Percentiles rank a stretch among this genome's conserved stretches.
phyloP scores from a whole-genome alignment of 2,329 filamentous ascomycete genomes.

The Clonostachys byssicola region DNA sequence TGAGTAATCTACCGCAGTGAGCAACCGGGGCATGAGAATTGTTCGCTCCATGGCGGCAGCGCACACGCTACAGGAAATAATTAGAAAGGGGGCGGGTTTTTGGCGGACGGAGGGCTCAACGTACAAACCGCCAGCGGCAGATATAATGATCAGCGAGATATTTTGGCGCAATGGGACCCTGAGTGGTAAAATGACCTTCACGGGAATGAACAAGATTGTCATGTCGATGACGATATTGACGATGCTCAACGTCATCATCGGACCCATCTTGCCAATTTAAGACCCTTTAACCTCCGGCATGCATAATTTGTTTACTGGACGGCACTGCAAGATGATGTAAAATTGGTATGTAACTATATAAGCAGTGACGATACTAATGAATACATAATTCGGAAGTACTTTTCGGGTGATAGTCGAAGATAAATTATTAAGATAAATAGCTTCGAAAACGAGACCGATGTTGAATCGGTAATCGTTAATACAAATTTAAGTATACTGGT shows the following conservation, averaged over 20 bases:
- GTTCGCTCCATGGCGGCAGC: conserved; percentile 18
- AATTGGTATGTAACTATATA: conserved; percentile 33
- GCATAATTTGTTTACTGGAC: conserved; percentile 34
- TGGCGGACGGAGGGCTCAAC: neutral
- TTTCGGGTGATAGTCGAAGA: conserved; percentile 28
- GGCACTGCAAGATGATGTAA: conserved; percentile 33
- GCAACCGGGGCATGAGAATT: conserved; percentile 13
- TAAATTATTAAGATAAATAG: conserved; percentile 40
- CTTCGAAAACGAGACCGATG: conserved; percentile 32
- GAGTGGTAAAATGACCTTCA: conserved; percentile 35
- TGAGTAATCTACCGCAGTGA: conserved; percentile 14
- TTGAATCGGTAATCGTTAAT: conserved; percentile 25
- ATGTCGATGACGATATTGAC: conserved; percentile 41
- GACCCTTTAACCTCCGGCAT: conserved; percentile 24
- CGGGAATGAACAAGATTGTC: conserved; percentile 37
- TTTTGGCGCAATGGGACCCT: conserved; percentile 44
- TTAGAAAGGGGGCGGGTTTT: too few relatives aligned
- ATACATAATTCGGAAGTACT: conserved; percentile 10
- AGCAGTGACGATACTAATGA: conserved; percentile 26
- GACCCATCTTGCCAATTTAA: conserved; percentile 32
- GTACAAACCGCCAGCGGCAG: conserved; percentile 25
- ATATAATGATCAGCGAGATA: conserved; percentile 39
- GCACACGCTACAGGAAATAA: conserved; percentile 12
- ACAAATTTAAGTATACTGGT: too few relatives aligned
- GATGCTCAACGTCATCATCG: conserved; percentile 13